Percentiles rank a stretch among this genome's conserved stretches.
Evolutionary conservation across 2,329 filamentous ascomycete genomes (phyloP).

Genomic region (Phialocephala sp.): DNA sequence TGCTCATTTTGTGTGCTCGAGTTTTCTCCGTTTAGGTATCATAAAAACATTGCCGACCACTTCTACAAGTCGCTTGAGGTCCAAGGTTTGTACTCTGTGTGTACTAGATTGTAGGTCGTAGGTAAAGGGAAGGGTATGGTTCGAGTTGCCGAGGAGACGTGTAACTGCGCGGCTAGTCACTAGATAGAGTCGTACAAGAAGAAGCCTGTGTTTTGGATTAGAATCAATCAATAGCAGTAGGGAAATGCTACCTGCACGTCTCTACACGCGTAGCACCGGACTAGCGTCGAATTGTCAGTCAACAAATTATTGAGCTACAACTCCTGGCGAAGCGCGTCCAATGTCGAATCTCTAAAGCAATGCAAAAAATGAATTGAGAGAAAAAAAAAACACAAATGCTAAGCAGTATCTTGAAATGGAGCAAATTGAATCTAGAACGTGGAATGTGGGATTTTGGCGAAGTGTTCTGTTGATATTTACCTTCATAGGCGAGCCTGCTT

Average conservation of each 20-base stretch:
- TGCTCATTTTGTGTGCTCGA: conserved; percentile 30
- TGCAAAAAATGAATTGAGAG: not conserved
- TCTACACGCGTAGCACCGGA: not conserved
- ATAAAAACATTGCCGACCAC: conserved; percentile 14
- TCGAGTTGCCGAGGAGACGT: conserved; percentile 20
- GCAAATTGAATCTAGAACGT: not conserved
- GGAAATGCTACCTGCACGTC: not conserved
- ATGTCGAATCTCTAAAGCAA: not conserved
- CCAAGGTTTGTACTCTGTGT: too few species aligned
- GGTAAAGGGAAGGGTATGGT: not conserved
- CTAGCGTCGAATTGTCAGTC: not conserved
- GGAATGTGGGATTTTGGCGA: not conserved
- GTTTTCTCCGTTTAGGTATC: not conserved
- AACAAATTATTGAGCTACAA: conserved; percentile 4
- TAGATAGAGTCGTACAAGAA: not conserved
- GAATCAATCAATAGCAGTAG: not conserved
- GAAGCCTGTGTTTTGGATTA: not conserved
- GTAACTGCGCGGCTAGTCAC: conserved; percentile 2
- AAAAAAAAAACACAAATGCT: not conserved
- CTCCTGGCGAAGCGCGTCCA: not conserved
- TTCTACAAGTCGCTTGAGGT: not conserved
- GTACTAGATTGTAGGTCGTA: not conserved
- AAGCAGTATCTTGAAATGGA: conserved; percentile 5
- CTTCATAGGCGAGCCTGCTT: not conserved
- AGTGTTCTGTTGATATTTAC: not conserved